Percentiles rank a stretch among this genome's conserved stretches.
phyloP scores from a whole-genome alignment of 2,329 filamentous ascomycete genomes.

The Colletotrichum godetiae region DNA sequence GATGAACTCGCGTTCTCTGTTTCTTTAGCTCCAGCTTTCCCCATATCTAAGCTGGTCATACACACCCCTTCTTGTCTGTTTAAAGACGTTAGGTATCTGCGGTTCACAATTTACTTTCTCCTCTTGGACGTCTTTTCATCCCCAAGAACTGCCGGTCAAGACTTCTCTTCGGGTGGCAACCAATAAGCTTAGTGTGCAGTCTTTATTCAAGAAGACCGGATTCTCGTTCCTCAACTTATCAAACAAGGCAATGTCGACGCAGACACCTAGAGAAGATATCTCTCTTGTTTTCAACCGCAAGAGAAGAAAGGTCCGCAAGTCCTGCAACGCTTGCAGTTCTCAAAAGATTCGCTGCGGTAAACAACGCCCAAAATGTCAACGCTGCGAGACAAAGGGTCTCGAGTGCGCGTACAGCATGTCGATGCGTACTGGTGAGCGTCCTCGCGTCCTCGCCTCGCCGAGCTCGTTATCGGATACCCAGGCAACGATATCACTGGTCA shows the following conservation, averaged over 20 bases:
- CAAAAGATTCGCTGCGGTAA: conserved; percentile 22
- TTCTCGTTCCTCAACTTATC: too few species aligned
- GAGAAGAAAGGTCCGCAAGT: conserved; percentile 13
- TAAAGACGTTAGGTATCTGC: too few species aligned
- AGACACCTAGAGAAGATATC: conserved; percentile 1
- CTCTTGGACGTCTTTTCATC: too few species aligned
- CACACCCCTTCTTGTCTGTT: too few species aligned
- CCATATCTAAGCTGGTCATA: too few species aligned
- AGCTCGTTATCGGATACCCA: neutral
- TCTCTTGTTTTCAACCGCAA: conserved; percentile 1
- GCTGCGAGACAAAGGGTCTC: conserved; percentile 3
- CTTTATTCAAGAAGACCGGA: neutral
- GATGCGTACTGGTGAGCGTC: conserved; percentile 17
- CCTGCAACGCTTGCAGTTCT: conserved; percentile 20
- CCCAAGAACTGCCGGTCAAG: too few species aligned
- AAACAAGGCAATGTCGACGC: neutral
- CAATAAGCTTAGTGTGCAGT: neutral
- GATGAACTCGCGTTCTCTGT: neutral
- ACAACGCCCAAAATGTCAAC: conserved; percentile 13
- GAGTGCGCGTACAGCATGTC: conserved; percentile 20
- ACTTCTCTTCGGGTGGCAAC: too few species aligned
- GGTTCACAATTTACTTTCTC: too few species aligned
- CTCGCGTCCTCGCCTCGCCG: neutral
- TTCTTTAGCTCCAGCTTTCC: neutral
- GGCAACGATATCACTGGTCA: neutral